Percentiles rank a stretch among this genome's conserved stretches.
These are phyloP conservation scores for Aureobasidium sp. DNA, from an alignment of 2,329 filamentous ascomycete species.

Conservation along the genomic window DNA sequence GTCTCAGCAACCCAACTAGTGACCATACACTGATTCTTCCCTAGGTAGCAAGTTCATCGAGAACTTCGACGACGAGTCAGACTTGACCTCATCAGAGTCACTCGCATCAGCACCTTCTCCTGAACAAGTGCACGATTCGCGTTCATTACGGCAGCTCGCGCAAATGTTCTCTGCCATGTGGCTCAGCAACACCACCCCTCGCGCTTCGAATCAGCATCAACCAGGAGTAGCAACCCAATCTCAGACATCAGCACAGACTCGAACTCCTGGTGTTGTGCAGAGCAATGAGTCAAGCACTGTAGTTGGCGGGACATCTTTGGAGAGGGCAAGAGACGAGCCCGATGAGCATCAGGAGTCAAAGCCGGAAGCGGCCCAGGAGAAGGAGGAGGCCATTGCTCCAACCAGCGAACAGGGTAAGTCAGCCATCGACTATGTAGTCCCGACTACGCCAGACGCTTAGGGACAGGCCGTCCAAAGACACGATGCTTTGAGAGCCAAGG, in stretches of 20 bases:
- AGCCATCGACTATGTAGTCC: neutral
- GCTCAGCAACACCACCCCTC: neutral
- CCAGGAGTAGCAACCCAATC: neutral
- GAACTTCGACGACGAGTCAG: neutral
- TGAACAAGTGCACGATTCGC: neutral
- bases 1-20: neutral
- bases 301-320: too few species aligned
- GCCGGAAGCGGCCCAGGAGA: neutral
- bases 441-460: neutral
- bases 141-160: neutral
- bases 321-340: neutral
- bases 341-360: neutral
- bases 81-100: neutral
- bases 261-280: too few species aligned
- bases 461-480: neutral
- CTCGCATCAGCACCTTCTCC: neutral
- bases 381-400: neutral
- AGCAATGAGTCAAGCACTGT: too few species aligned
- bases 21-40: neutral
- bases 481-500: neutral
- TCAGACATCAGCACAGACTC: neutral
- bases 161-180: neutral
- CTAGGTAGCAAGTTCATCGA: constrained; percentile 2
- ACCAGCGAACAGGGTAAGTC: neutral
- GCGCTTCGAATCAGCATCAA: neutral